Evolutionary conservation across 257 asterid species (phyloP).

Genomic region (Gynochthodes officinalis): DNA sequence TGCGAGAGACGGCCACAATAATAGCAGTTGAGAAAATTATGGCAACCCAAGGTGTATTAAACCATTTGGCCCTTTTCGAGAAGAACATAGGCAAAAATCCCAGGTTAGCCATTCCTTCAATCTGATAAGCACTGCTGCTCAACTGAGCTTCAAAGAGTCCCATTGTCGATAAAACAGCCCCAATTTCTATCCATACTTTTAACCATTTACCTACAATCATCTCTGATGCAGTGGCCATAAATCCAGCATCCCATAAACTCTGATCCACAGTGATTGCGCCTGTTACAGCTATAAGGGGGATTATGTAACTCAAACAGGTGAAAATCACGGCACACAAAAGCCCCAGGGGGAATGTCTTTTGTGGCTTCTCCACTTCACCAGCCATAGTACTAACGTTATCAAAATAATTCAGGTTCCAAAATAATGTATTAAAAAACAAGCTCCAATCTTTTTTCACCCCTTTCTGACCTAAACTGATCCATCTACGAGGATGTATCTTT

Average conservation of each 20-base stretch:
- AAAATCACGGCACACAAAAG: slow-evolving; percentile 49
- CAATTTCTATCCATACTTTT: slow-evolving; percentile 55
- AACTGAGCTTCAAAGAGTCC: slow-evolving; percentile 58
- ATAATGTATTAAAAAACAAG: slow-evolving; percentile 59
- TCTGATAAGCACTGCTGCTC: slow-evolving; percentile 52
- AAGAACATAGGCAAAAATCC: slow-evolving; percentile 39
- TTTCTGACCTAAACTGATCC: slow-evolving; percentile 53
- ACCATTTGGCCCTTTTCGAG: slow-evolving; percentile 43
- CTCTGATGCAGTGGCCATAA: slow-evolving; percentile 42
- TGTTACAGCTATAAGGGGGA: slow-evolving; percentile 53
- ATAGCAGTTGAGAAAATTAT: slow-evolving; percentile 40
- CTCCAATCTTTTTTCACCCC: slow-evolving; percentile 59
- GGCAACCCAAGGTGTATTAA: slow-evolving; percentile 64
- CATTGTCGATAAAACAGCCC: slow-evolving; percentile 48
- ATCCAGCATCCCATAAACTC: slow-evolving; percentile 37
- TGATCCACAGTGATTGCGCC: slow-evolving; percentile 58
- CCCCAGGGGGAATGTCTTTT: slow-evolving; percentile 51
- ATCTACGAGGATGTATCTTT: slow-evolving; percentile 49
- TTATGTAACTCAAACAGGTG: slow-evolving; percentile 51
- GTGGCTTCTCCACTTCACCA: slow-evolving; percentile 67
- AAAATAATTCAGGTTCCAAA: slow-evolving; percentile 69
- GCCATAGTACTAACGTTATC: slow-evolving; percentile 69
- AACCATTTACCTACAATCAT: slow-evolving; percentile 55
- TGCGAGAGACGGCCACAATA: slow-evolving; percentile 38
- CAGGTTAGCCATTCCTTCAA: slow-evolving; percentile 54